Conservation (phyloP, 805 yeast genomes). For the Lipomyces spencermartinsiae region DNA sequence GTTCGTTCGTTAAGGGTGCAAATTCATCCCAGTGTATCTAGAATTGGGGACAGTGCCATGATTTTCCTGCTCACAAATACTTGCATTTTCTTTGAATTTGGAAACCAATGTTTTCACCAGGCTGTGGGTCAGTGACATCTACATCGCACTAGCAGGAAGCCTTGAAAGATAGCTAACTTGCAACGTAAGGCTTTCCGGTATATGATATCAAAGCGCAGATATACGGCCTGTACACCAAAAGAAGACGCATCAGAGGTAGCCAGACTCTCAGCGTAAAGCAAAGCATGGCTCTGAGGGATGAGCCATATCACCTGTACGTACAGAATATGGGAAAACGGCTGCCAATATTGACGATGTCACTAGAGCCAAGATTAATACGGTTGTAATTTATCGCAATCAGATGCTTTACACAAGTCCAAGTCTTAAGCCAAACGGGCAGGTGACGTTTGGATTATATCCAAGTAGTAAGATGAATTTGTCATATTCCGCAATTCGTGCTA, state of each 20-base stretch:
- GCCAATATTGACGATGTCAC: neutral
- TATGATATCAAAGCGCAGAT: neutral
- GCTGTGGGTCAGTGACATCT: slow-evolving; percentile 20
- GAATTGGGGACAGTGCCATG: slow-evolving; percentile 27
- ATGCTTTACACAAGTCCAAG: slow-evolving; percentile 18
- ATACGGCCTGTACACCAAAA: neutral
- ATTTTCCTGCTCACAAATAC: slow-evolving; percentile 9
- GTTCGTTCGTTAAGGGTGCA: no score
- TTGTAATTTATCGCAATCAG: slow-evolving; percentile 14
- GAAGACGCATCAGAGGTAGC: neutral
- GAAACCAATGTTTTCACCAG: slow-evolving; percentile 12
- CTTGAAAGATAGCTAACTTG: neutral
- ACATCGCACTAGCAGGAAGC: neutral
- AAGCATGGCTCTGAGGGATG: neutral
- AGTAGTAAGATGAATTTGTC: neutral
- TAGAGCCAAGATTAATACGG: slow-evolving; percentile 7
- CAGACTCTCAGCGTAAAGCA: neutral
- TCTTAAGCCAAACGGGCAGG: neutral
- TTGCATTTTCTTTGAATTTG: slow-evolving; percentile 11
- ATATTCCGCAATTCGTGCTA: neutral
- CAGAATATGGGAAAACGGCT: neutral
- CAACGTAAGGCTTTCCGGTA: slow-evolving; percentile 11
- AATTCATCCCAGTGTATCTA: neutral
- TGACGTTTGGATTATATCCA: slow-evolving; percentile 9
- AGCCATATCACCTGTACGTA: neutral